A percentile compares a stretch with the other conserved stretches of the same genome.
Evolutionary conservation across 495 filamentous ascomycete species (phyloP).

Genomic region (Aspergillus leporis): DNA sequence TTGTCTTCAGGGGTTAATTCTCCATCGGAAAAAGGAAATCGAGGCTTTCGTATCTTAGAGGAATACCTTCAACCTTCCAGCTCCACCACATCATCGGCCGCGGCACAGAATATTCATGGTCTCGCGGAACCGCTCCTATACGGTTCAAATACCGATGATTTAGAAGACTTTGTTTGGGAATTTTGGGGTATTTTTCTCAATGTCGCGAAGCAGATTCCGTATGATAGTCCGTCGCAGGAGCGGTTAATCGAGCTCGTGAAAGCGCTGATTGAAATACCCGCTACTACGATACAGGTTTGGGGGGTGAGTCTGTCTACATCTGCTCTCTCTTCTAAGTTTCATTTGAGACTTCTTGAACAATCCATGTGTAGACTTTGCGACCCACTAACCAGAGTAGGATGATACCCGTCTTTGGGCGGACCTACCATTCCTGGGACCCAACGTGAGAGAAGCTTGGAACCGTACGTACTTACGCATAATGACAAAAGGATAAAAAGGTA

Average conservation of each 20-base stretch:
- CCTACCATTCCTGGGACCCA: slow-evolving; percentile 6
- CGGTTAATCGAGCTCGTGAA: slow-evolving; percentile 8
- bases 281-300: slow-evolving; percentile 7
- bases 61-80: slow-evolving; percentile 10
- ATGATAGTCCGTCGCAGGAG: slow-evolving; percentile 2
- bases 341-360: too few relatives aligned
- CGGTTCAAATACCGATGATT: background rate
- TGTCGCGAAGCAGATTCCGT: slow-evolving; percentile 8
- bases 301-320: background rate
- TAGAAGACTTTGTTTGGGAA: slow-evolving; percentile 6
- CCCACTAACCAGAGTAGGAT: background rate
- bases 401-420: slow-evolving; percentile 1
- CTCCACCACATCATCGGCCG: background rate
- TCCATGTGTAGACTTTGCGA: background rate
- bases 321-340: too few relatives aligned
- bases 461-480: background rate
- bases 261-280: slow-evolving; percentile 2
- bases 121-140: background rate
- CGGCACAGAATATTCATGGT: slow-evolving; percentile 2
- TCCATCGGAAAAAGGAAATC: background rate
- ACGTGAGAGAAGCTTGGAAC: slow-evolving; percentile 10
- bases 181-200: slow-evolving; percentile 1
- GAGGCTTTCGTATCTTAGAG: background rate
- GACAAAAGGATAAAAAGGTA: background rate
- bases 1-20: background rate